These are phyloP conservation scores for Nemania sp. DNA, from an alignment of 2,329 filamentous ascomycete species.

Conservation along the genomic window DNA sequence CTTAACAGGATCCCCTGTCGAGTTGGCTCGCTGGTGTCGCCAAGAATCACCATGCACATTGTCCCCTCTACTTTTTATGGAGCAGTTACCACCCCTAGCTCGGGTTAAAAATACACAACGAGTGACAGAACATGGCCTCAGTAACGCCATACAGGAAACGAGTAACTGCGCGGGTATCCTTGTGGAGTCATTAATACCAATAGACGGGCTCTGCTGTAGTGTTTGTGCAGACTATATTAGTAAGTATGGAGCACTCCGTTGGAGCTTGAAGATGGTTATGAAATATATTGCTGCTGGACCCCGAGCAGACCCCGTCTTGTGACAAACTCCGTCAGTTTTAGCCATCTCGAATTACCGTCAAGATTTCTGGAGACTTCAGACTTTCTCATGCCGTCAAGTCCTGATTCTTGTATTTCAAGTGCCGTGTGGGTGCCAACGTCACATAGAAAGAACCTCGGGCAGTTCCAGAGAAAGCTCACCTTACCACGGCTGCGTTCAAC, in stretches of 20 bases:
- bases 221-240: slow-evolving; percentile 32
- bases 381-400: slow-evolving; percentile 46
- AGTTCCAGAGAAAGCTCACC: slow-evolving; percentile 30
- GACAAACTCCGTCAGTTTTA: slow-evolving; percentile 30
- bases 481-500: slow-evolving; percentile 16
- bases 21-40: slow-evolving; percentile 27
- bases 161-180: slow-evolving; percentile 24
- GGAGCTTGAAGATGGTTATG: slow-evolving; percentile 21
- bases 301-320: slow-evolving; percentile 21
- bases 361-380: slow-evolving; percentile 38
- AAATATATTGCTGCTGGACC: slow-evolving; percentile 37
- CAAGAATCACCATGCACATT: slow-evolving; percentile 32
- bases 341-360: slow-evolving; percentile 32
- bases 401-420: slow-evolving; percentile 40
- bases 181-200: slow-evolving; percentile 25
- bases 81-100: slow-evolving; percentile 26
- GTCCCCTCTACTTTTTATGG: slow-evolving; percentile 32
- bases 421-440: slow-evolving; percentile 43
- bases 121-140: slow-evolving; percentile 24
- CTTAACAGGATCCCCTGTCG: slow-evolving; percentile 37
- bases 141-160: slow-evolving; percentile 17
- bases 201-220: slow-evolving; percentile 28
- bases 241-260: slow-evolving; percentile 37
- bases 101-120: slow-evolving; percentile 21
- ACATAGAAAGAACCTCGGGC: slow-evolving; percentile 32